Base-by-base conservation (phyloP, 805 yeast genomes). In the Pichia sporocuriosa region DNA sequence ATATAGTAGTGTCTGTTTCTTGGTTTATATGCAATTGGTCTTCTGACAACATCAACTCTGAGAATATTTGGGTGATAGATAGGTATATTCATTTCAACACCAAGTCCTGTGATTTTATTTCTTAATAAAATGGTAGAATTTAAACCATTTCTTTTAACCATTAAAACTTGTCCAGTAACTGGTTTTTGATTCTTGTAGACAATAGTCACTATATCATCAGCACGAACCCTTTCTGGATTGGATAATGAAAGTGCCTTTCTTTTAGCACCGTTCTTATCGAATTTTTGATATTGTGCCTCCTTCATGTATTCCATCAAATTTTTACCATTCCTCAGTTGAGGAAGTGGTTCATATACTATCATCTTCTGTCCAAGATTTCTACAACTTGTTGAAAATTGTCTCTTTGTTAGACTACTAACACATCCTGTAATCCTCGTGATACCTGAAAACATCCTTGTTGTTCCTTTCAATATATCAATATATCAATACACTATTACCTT, bases 1-100 rank as follows among this genome's bases (percentile, higher is more conserved):
- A 93, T 83, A 65, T 86, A 93, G 72, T 82, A 89, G 54, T 87
- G 90, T 70, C 86, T 90, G 65, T 79, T 77, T 75, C 95, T 79
- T 48, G 73, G 70, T 69, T 83, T 77, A 63, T 86, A 80, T 56
- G 73, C 75, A 48, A 66, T 62, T 29, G 95, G 90, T 62, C 81
- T 81, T 62, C 84, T 74, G 47, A 90, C 62, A 30, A 88, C 62
- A 63, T 89, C 97, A 40, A 90, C 70, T 61, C 81, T 76, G 48
- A 79, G 75, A 42, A 93, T 72, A 41, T 77, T 69, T 7, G 97
- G 96, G 47, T 82, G 83, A 68, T 72, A 90, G 21, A 90, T 64
- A 23, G 90, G 89, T 36, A 88, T 76, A 47, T 90, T 71, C 48
- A 81, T 66, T 57, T 90, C 97, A 37, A 86, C 90, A 43, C 95